Evolutionary conservation across 345 rosid species (phyloP).

Genomic region (Bruguiera parviflora): DNA sequence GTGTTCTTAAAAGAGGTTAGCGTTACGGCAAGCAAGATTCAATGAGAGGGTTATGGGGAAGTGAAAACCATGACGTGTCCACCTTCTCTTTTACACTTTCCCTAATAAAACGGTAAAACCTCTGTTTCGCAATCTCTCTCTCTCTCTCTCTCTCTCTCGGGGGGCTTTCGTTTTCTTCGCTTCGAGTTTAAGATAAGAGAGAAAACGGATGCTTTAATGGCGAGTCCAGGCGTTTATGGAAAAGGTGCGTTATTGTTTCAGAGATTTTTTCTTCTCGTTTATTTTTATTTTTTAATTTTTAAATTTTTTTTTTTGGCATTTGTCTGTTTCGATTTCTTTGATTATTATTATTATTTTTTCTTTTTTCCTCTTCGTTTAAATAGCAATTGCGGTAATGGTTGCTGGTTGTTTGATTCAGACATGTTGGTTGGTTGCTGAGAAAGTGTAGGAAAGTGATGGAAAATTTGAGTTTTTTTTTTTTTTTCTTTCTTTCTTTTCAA

Average conservation of each 20-base stretch:
- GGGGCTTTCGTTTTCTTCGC: slow-evolving; percentile 45
- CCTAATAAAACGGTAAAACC: not conserved
- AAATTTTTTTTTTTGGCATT: not conserved
- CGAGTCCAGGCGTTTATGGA: not conserved
- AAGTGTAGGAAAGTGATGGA: slow-evolving; percentile 23
- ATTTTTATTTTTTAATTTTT: not conserved
- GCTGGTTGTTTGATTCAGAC: not conserved
- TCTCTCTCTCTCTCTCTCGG: slow-evolving; percentile 14
- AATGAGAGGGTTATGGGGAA: not conserved
- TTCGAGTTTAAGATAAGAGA: not conserved
- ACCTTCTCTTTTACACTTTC: slow-evolving; percentile 12
- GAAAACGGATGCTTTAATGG: too few relatives aligned
- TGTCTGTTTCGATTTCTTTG: slow-evolving; percentile 4
- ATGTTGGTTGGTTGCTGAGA: slow-evolving; percentile 24
- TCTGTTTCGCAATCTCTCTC: not conserved
- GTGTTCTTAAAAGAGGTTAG: slow-evolving; percentile 30
- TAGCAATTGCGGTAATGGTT: not conserved
- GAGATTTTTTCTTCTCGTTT: not conserved
- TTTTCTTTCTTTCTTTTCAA: not conserved
- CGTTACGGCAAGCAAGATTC: slow-evolving; percentile 45
- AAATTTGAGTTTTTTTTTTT: slow-evolving; percentile 1
- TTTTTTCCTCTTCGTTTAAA: not conserved
- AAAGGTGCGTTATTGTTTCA: slow-evolving; percentile 6
- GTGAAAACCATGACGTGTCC: slow-evolving; percentile 18
- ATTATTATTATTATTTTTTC: not conserved